Conservation (phyloP, 169 alveolate genomes). For the Plasmodium ovale region DNA sequence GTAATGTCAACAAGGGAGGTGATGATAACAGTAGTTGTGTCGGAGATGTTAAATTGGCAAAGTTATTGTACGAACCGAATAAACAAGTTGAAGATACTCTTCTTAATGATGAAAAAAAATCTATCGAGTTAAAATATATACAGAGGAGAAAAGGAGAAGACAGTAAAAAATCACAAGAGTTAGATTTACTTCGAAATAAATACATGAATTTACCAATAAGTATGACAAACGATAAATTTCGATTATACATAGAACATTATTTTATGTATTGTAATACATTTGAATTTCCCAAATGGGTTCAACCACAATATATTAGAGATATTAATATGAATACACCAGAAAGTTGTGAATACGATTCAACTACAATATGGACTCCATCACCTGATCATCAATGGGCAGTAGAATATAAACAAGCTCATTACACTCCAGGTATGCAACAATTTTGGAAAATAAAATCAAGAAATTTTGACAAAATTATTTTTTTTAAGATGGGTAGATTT, state of each 20-base stretch:
- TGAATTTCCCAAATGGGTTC: slow-evolving; percentile 87
- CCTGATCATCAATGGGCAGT: slow-evolving; percentile 88
- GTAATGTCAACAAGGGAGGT: neutral
- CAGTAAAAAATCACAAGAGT: slow-evolving; percentile 59
- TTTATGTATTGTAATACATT: slow-evolving; percentile 81
- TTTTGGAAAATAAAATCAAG: slow-evolving; percentile 96
- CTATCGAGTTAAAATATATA: slow-evolving; percentile 12
- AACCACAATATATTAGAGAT: slow-evolving; percentile 89
- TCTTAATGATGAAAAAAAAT: neutral
- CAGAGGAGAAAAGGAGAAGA: slow-evolving; percentile 52
- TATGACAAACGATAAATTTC: slow-evolving; percentile 69
- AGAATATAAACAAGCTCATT: slow-evolving; percentile 87
- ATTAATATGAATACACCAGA: slow-evolving; percentile 89
- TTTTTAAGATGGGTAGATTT: slow-evolving; percentile 98
- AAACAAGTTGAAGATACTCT: slow-evolving; percentile 29
- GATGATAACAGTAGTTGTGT: too few species aligned
- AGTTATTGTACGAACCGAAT: slow-evolving; percentile 38
- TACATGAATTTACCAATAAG: slow-evolving; percentile 36
- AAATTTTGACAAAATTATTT: slow-evolving; percentile 96
- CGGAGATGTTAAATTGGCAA: slow-evolving; percentile 18
- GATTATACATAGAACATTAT: slow-evolving; percentile 81
- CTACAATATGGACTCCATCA: slow-evolving; percentile 95
- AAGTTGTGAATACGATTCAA: slow-evolving; percentile 92
- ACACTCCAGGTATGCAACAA: slow-evolving; percentile 98
- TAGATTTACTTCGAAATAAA: slow-evolving; percentile 48